Conservation (phyloP, 768 basidiomycete species). For the Amanita phalloides region DNA sequence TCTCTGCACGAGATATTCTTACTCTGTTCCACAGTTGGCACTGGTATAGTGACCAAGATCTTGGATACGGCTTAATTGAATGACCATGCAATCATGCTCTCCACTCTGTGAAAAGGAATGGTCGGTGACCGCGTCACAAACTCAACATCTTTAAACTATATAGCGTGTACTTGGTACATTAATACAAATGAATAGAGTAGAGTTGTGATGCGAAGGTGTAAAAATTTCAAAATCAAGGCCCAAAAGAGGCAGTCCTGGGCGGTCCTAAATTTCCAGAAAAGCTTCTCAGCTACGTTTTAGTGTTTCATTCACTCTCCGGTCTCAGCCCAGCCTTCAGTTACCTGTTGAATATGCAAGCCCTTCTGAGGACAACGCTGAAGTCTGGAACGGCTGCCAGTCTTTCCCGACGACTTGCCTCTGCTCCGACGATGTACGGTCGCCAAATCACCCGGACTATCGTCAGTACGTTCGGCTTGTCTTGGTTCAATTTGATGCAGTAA, state of each 20-base stretch:
- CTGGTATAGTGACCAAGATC: slow-evolving; percentile 88
- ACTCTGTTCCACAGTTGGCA: slow-evolving; percentile 52
- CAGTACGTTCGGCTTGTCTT: slow-evolving; percentile 33
- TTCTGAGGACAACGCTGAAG: neutral
- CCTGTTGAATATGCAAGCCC: slow-evolving; percentile 4
- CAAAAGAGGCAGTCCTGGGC: slow-evolving; percentile 11
- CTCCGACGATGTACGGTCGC: slow-evolving; percentile 1
- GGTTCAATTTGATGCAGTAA: neutral
- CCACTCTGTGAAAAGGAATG: slow-evolving; percentile 1
- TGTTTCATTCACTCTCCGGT: slow-evolving; percentile 19
- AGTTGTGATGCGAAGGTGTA: no score
- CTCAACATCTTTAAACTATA: neutral
- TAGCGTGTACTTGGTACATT: neutral
- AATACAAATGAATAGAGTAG: neutral
- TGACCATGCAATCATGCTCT: neutral
- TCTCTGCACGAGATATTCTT: neutral
- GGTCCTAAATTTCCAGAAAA: neutral
- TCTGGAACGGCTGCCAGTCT: neutral
- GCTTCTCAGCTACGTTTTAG: slow-evolving; percentile 12
- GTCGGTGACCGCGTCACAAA: neutral
- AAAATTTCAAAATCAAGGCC: neutral
- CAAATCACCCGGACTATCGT: slow-evolving; percentile 39
- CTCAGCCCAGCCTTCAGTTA: slow-evolving; percentile 20
- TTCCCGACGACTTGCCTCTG: neutral
- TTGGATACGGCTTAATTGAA: slow-evolving; percentile 24